Evolutionary conservation across 495 filamentous ascomycete genomes (phyloP), one percentile per base, ranked within the genome.

Genomic region (Tirmania nivea): DNA sequence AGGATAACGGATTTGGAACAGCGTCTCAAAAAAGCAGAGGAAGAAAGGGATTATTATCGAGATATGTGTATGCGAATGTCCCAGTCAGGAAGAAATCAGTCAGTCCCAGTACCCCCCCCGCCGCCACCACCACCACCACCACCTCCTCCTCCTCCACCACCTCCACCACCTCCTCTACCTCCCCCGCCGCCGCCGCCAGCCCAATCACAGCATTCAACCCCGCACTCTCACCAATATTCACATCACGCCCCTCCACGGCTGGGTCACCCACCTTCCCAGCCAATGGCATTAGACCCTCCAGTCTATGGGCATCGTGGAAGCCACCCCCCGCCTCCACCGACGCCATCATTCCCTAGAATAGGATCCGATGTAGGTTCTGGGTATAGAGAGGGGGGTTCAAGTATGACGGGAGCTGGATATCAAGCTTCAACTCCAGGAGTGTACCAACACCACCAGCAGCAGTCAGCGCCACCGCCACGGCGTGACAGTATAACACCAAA

Each of bases 1-100:
- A 79, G 74, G 37, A 77, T 80, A 34, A 71, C 78, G 55, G 75
- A 80, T 59, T 71, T 82, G 35, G 78, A 79, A 55, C 71, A 78
- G 56, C 74, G 78, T 35, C 67, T 69, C 62, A 75, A 70, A 51
- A 77, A 78, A 47, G 69, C 85, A 57, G 76, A 77, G 61, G 70
- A 74, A 45, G 72, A 78, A 42, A 71, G 78, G 34, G 57, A 63
- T 52, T 63, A 63, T 52, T 63, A 63, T 50, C 60, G 60, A 31
- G 55, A 61, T 58, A 51, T 61, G 34, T 58, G 54, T 37, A 35
- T 61, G 25, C 60, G 59, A 50, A 57, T 51, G 48, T 56, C 55
- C 51, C 60, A 53, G 45, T 42, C 55, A 35, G 60, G 56, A 53
- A 50, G 60, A 31, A 52, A 58, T 21, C 59, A 61, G 56, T 58